These are phyloP conservation scores for Apiospora saccharicola DNA, from an alignment of 2,329 filamentous ascomycete species.

Conservation along the genomic window DNA sequence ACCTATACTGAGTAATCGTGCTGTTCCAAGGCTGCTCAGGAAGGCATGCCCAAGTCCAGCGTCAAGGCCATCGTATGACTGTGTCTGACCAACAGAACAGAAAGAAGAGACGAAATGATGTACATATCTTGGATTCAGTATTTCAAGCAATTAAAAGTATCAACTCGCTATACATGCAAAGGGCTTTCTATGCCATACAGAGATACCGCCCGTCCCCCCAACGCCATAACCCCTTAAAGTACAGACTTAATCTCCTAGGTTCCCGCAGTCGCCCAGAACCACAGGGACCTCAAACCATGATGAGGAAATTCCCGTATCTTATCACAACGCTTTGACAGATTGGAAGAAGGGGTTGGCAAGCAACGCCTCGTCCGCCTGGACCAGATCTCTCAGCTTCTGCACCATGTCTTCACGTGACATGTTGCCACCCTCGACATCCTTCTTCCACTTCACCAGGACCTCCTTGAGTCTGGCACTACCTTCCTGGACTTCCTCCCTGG, in stretches of 20 bases:
- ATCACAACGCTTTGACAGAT: slow-evolving; percentile 61
- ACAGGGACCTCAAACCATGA: background rate
- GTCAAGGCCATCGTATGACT: background rate
- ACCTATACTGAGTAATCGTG: no score
- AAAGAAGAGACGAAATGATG: no score
- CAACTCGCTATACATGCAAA: slow-evolving; percentile 10
- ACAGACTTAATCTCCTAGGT: background rate
- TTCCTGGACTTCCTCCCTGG: slow-evolving; percentile 86
- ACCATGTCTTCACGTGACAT: slow-evolving; percentile 81
- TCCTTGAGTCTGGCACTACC: slow-evolving; percentile 87
- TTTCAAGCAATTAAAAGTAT: background rate
- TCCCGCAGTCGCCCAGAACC: background rate
- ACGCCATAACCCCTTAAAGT: slow-evolving; percentile 2
- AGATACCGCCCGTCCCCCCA: background rate
- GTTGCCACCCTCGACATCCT: slow-evolving; percentile 66
- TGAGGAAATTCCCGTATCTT: background rate
- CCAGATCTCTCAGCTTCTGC: slow-evolving; percentile 78
- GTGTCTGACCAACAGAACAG: no score
- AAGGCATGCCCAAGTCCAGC: no score
- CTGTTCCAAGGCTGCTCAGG: no score
- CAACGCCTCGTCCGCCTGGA: slow-evolving; percentile 73
- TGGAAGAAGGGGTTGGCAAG: slow-evolving; percentile 75
- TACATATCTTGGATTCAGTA: background rate
- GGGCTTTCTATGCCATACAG: background rate
- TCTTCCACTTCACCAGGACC: slow-evolving; percentile 85